Conservation (phyloP, 2,329 filamentous ascomycete species). For the Lecanosticta acicola region DNA sequence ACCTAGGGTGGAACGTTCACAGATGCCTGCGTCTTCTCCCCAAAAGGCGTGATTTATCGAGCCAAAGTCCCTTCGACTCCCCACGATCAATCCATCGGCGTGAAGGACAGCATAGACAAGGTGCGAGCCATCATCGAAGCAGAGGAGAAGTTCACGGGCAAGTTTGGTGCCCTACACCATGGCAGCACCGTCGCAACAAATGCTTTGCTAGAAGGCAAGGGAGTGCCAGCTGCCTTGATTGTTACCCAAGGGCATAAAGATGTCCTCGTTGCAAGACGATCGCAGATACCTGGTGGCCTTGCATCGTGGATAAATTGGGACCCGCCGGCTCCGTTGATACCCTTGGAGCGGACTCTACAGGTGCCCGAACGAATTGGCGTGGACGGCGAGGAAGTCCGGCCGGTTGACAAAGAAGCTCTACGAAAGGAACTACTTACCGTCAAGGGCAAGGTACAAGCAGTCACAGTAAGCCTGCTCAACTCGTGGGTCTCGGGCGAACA, state of each 20-base stretch:
- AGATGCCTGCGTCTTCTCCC: conserved; percentile 24
- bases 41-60: conserved; percentile 22
- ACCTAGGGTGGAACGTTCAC: conserved; percentile 19
- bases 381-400: conserved; percentile 20
- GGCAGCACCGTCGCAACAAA: conserved; percentile 26
- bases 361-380: conserved; percentile 23
- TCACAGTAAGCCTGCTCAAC: conserved; percentile 25
- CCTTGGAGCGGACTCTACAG: conserved; percentile 24
- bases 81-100: conserved; percentile 25
- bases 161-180: conserved; percentile 25
- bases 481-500: conserved; percentile 26
- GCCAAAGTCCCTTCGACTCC: conserved; percentile 26
- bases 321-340: conserved; percentile 24
- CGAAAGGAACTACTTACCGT: conserved; percentile 22
- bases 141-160: conserved; percentile 23
- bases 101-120: conserved; percentile 26
- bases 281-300: conserved; percentile 26
- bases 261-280: conserved; percentile 23
- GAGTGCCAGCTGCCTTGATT: conserved; percentile 24
- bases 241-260: conserved; percentile 28
- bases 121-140: conserved; percentile 20
- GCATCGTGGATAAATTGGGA: conserved; percentile 26
- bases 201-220: conserved; percentile 25
- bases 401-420: conserved; percentile 21
- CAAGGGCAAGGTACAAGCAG: conserved; percentile 26